These are phyloP conservation scores for Neurospora sublineolata DNA, from an alignment of 495 filamentous ascomycete genomes.

Conservation along the genomic window DNA sequence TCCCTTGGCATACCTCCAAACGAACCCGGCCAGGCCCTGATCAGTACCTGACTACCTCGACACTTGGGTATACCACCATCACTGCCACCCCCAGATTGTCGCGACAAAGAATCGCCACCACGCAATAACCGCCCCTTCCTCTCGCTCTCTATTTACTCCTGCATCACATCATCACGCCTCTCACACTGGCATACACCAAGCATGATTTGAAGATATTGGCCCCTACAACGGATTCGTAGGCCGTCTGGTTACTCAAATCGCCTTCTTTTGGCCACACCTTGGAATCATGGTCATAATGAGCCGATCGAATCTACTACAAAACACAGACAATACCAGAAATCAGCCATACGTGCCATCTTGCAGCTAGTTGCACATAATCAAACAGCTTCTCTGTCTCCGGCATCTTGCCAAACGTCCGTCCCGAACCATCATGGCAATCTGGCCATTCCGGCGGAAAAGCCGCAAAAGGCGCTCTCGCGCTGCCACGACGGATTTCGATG, in stretches of 20 bases:
- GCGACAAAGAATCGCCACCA: not conserved
- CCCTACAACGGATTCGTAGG: slow-evolving; percentile 5
- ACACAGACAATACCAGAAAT: slow-evolving; percentile 1
- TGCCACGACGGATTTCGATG: slow-evolving; percentile 25
- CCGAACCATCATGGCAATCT: slow-evolving; percentile 49
- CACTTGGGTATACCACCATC: not conserved
- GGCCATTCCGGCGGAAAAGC: slow-evolving; percentile 66
- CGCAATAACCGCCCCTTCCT: not conserved
- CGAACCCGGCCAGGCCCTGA: not conserved
- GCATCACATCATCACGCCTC: not conserved
- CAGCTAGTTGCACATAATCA: not conserved
- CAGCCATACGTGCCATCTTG: not conserved
- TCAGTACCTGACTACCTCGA: not conserved
- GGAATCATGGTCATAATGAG: slow-evolving; percentile 16
- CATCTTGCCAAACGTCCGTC: not conserved
- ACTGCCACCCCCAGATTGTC: not conserved
- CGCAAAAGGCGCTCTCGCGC: slow-evolving; percentile 32
- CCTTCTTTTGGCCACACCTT: not conserved
- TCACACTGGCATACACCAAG: slow-evolving; percentile 2
- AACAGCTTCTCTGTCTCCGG: not conserved
- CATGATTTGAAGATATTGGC: slow-evolving; percentile 14
- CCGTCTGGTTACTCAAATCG: not conserved
- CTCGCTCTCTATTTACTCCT: not conserved
- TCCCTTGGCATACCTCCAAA: not conserved
- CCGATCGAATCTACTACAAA: slow-evolving; percentile 4